Conservation (phyloP, 305 asterid genomes). For the Salvia sclarea region DNA sequence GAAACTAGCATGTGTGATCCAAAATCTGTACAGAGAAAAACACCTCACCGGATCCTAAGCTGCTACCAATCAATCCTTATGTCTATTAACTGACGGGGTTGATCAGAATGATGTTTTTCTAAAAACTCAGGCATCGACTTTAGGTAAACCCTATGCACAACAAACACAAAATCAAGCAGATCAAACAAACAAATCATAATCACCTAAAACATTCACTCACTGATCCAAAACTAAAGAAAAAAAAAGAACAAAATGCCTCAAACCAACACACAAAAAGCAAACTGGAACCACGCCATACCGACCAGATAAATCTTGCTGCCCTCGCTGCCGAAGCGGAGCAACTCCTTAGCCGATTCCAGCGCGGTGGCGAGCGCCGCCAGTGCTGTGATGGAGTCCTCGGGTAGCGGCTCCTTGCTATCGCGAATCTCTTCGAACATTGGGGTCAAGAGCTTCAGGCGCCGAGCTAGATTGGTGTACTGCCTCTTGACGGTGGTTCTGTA, state of each 20-base stretch:
- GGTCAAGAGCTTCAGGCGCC: constrained; percentile 83
- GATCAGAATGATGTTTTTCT: constrained; percentile 1
- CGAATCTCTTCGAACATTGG: constrained; percentile 94
- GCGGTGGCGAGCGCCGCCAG: constrained; percentile 46
- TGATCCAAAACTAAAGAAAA: constrained; percentile 30
- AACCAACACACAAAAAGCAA: not conserved
- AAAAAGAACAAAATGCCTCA: not conserved
- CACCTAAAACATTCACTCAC: constrained; percentile 14
- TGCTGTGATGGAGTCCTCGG: constrained; percentile 47
- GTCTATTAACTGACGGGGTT: constrained; percentile 12
- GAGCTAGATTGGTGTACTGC: constrained; percentile 77
- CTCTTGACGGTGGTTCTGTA: constrained; percentile 67
- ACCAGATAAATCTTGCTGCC: constrained; percentile 93
- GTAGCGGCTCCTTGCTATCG: constrained; percentile 60
- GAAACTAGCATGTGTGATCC: constrained; percentile 28
- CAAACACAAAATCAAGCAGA: constrained; percentile 32
- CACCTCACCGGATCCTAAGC: constrained; percentile 15
- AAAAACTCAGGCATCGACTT: constrained; percentile 21
- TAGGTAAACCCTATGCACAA: constrained; percentile 11
- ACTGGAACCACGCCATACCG: constrained; percentile 34
- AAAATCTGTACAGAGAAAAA: constrained; percentile 22
- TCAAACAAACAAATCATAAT: constrained; percentile 17
- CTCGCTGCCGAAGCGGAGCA: constrained; percentile 78
- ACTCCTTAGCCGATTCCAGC: constrained; percentile 64
- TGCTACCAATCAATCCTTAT: constrained; percentile 7